Conservation (phyloP, 2,329 filamentous ascomycete genomes). For the Chrysosporium queenslandicum region DNA sequence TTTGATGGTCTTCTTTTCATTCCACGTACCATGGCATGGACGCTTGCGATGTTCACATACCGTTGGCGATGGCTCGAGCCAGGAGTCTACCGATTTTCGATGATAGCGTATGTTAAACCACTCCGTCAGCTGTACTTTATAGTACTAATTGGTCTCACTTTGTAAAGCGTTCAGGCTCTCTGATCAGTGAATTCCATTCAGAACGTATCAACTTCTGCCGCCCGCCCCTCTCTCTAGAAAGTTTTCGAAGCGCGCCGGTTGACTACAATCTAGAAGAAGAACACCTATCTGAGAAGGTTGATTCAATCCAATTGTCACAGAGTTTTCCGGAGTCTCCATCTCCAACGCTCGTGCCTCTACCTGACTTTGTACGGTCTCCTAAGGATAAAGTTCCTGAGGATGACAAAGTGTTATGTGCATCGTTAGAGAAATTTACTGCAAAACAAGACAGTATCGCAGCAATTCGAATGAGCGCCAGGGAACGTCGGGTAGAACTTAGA, state of each 20-base stretch:
- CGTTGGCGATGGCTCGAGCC: conserved; percentile 2
- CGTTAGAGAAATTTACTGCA: background rate
- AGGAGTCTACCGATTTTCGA: background rate
- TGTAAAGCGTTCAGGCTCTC: background rate
- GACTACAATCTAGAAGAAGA: background rate
- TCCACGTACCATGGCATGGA: background rate
- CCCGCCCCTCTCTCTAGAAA: background rate
- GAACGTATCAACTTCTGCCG: background rate
- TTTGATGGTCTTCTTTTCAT: background rate
- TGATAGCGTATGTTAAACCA: conserved; percentile 1
- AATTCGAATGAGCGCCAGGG: conserved; percentile 19
- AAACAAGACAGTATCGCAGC: conserved; percentile 14
- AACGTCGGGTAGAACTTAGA: conserved; percentile 20
- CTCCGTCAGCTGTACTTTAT: background rate
- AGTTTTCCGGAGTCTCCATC: background rate
- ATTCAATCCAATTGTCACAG: background rate
- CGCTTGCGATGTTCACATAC: background rate
- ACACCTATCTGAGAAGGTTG: background rate
- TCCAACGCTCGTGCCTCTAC: background rate
- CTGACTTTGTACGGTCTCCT: background rate
- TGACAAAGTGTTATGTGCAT: background rate
- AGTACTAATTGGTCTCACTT: background rate
- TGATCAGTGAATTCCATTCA: conserved; percentile 5
- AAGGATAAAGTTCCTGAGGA: background rate
- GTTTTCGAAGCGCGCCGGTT: conserved; percentile 1